Conservation (phyloP, 257 asterid species). For the Anisodus acutangulus region DNA sequence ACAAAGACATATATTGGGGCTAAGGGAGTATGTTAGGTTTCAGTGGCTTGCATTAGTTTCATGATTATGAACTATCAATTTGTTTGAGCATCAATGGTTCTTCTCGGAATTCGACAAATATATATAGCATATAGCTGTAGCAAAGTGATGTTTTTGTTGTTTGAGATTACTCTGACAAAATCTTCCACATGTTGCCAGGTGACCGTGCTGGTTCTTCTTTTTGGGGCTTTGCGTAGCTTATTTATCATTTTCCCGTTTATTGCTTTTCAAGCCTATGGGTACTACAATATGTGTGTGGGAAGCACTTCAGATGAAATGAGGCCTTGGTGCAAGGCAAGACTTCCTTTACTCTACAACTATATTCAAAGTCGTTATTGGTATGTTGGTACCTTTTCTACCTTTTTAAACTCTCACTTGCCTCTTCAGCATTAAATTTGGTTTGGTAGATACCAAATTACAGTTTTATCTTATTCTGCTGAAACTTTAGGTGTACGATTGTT, state of each 20-base stretch:
- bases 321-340: slow-evolving; percentile 95
- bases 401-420: neutral
- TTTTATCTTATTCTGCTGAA: neutral
- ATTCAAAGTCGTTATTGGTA: slow-evolving; percentile 97
- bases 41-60: slow-evolving; percentile 14
- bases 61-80: slow-evolving; percentile 6
- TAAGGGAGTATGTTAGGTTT: neutral
- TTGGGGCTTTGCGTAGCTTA: slow-evolving; percentile 65
- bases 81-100: slow-evolving; percentile 22
- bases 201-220: slow-evolving; percentile 54
- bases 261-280: slow-evolving; percentile 83
- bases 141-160: neutral
- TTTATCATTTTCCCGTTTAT: slow-evolving; percentile 68
- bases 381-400: slow-evolving; percentile 40
- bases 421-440: slow-evolving; percentile 15
- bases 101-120: neutral
- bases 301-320: slow-evolving; percentile 60
- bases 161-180: slow-evolving; percentile 13
- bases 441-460: neutral
- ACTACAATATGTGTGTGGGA: slow-evolving; percentile 67
- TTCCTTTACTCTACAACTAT: slow-evolving; percentile 87
- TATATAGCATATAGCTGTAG: neutral
- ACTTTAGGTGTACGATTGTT: neutral
- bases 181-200: slow-evolving; percentile 49
- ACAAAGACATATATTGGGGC: neutral